phyloP scores from a whole-genome alignment of 768 basidiomycete species.

The Boletus rubropictus region DNA sequence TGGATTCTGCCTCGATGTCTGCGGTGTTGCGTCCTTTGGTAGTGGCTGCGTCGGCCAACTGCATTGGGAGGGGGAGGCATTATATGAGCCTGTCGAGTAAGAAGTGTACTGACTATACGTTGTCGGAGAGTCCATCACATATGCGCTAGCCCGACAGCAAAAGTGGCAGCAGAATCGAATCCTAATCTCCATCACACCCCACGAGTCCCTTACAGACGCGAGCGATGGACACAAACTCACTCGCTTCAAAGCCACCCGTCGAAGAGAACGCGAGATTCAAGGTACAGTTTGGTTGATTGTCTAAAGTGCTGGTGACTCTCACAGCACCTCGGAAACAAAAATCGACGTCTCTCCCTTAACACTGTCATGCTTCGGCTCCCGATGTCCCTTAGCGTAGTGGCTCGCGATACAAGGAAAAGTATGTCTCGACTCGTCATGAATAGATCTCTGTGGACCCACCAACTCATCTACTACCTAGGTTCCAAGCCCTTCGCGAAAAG shows the following conservation, averaged over 20 bases:
- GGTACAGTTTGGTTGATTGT: constrained; percentile 12
- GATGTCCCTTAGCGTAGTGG: constrained; percentile 15
- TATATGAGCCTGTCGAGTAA: no score
- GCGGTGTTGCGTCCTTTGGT: no score
- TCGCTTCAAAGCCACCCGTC: constrained; percentile 8
- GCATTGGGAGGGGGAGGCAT: no score
- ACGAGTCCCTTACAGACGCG: neutral
- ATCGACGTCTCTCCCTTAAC: neutral
- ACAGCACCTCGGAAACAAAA: neutral
- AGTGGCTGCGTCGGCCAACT: no score
- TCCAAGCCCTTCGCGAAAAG: constrained; percentile 29
- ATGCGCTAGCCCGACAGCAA: no score
- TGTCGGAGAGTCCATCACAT: no score
- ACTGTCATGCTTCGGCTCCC: constrained; percentile 6
- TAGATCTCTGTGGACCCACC: neutral
- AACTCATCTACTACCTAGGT: constrained; percentile 12
- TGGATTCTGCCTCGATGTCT: no score
- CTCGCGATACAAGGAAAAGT: constrained; percentile 32
- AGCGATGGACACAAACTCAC: constrained; percentile 14
- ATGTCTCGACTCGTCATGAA: neutral
- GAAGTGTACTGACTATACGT: no score
- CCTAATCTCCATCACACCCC: neutral
- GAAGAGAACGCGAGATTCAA: constrained; percentile 25
- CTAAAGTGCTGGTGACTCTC: neutral
- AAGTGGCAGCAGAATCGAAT: no score